Base-by-base conservation (phyloP, 257 asterid species). In the Solanum stenotomum region DNA sequence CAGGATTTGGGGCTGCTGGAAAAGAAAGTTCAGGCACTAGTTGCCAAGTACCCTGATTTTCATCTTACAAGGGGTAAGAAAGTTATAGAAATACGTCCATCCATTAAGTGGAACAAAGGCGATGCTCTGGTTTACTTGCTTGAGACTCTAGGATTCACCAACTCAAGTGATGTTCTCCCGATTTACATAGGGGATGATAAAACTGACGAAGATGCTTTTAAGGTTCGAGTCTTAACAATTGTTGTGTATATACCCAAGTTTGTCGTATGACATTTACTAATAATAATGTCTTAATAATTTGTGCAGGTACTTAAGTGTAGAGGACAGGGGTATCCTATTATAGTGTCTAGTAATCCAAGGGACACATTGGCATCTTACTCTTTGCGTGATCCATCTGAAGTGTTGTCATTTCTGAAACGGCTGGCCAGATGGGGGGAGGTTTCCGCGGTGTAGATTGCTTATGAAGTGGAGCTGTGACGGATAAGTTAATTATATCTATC, bases 141-240 rank as follows among this genome's bases (percentile, higher is more conserved):
- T 2, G 91, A 95, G 42, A 92, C 94, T 5, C 87, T 94, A 13
- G 98, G 98, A 1, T 91, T 93, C 71, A 70, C 93, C 4, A 70
- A 91, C 44, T 92, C 93, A 4, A 46, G 34, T 85, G 82, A 89
- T 29, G 96, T 94, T 88, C 81, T 95, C 85, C 96, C 99, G 0
- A 40, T 96, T 49, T 96, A 94, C 78, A 90, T 96, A 0, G 98
- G 99, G 8, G 99, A 95, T 74, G 99, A 96, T 88, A 92, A 85
- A 86, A 94, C 98, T 10, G 99, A 96, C 22, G 99, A 96, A 91
- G 99, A 96, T 83, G 99, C 97, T 4, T 96, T 96, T 74, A 92
- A 94, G 98, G 99, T 96, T 81, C 63, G 22, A 56, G 49, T 70
- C 84, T 78, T 12, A 2, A 16, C 40, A 8, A 44, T 44, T 5